Percentiles rank a stretch among this genome's conserved stretches.
Evolutionary conservation across 331 rosid genomes (phyloP).

Genomic region (Acacia pycnantha): DNA sequence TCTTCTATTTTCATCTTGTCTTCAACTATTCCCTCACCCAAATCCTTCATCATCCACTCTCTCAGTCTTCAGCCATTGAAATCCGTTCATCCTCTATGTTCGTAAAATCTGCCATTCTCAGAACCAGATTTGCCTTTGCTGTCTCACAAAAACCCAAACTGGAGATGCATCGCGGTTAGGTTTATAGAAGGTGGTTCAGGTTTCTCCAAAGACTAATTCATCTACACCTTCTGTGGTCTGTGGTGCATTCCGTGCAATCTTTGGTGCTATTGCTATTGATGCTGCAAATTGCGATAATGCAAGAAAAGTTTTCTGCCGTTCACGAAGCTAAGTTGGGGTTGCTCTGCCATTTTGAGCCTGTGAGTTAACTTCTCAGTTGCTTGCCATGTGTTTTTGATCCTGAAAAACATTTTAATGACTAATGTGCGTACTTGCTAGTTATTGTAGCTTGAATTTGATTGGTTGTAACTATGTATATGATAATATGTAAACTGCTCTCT

Average conservation of each 20-base stretch:
- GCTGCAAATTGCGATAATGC: constrained; percentile 43
- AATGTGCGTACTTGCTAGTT: background rate
- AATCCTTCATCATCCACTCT: too few relatives aligned
- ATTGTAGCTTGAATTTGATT: constrained; percentile 5
- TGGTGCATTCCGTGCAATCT: constrained; percentile 72
- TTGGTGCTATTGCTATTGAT: constrained; percentile 74
- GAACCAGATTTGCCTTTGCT: too few relatives aligned
- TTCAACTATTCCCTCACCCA: too few relatives aligned
- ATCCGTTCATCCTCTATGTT: too few relatives aligned
- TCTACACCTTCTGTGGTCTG: constrained; percentile 59
- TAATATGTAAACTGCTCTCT: background rate
- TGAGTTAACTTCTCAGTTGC: constrained; percentile 19
- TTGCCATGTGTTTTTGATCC: constrained; percentile 3
- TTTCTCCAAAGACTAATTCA: constrained; percentile 66
- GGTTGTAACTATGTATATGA: background rate
- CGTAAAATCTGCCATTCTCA: too few relatives aligned
- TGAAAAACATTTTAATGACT: background rate
- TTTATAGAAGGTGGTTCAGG: constrained; percentile 64
- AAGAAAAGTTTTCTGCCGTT: constrained; percentile 49
- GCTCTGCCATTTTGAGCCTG: constrained; percentile 23
- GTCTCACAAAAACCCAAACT: background rate
- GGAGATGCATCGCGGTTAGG: constrained; percentile 45
- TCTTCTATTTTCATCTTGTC: too few relatives aligned
- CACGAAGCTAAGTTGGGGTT: constrained; percentile 43
- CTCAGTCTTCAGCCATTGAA: too few relatives aligned